phyloP scores from a whole-genome alignment of 495 filamentous ascomycete genomes.

The Lasiosphaeria hispida region DNA sequence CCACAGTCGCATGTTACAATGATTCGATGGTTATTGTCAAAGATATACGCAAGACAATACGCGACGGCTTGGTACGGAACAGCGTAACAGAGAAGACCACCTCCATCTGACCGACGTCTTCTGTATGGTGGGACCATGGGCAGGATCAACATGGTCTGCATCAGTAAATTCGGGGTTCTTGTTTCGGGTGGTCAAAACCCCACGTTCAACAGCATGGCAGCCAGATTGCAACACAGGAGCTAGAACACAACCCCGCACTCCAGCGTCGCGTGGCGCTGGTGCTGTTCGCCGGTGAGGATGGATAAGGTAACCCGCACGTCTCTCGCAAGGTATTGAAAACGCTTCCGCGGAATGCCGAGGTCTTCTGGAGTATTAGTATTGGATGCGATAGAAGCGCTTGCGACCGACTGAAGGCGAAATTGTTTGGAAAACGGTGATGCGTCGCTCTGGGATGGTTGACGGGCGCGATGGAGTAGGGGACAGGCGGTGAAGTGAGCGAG shows the following conservation, averaged over 20 bases:
- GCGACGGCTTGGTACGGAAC: neutral
- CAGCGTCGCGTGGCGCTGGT: neutral
- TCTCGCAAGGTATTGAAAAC: neutral
- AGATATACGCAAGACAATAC: neutral
- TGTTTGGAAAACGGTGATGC: too few relatives aligned
- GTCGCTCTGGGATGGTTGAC: too few relatives aligned
- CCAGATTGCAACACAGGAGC: neutral
- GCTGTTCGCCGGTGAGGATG: slow-evolving; percentile 1
- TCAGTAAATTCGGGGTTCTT: slow-evolving; percentile 6
- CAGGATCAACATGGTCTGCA: slow-evolving; percentile 11
- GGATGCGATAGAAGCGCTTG: too few relatives aligned
- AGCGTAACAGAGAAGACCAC: neutral
- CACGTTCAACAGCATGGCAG: neutral
- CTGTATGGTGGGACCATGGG: slow-evolving; percentile 6
- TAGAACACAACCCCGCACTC: slow-evolving; percentile 10
- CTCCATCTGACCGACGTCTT: neutral
- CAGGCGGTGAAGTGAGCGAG: too few relatives aligned
- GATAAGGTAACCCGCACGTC: slow-evolving; percentile 9
- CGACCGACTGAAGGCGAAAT: too few relatives aligned
- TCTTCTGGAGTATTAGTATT: too few relatives aligned
- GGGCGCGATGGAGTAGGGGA: too few relatives aligned
- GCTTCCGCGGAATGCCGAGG: too few relatives aligned
- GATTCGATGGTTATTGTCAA: slow-evolving; percentile 2
- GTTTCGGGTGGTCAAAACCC: slow-evolving; percentile 1
- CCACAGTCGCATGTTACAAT: neutral